Base-by-base conservation (phyloP, 192 early-diverging fungal genomes). In the Linnemannia hyalina region DNA sequence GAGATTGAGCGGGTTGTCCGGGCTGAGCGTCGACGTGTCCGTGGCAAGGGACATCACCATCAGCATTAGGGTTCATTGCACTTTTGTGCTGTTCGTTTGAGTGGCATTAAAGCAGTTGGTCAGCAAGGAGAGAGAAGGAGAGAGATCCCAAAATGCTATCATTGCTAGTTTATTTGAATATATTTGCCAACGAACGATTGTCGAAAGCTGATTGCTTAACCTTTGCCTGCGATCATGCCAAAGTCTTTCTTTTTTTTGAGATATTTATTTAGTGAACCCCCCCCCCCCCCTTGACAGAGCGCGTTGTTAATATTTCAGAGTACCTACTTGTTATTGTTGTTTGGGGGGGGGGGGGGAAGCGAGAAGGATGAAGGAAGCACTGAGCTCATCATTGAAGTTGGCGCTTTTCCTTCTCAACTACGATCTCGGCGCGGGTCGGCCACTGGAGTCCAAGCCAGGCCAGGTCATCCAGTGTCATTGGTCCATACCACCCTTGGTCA, bases 1-100 rank as follows among this genome's bases (percentile, higher is more conserved):
- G 88, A 89, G 75, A 83, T 89, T 81, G 84, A 89, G 73, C 81
- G 83, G 15, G 49, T 38, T 65, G 83, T 85, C 20, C 78, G 83
- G 32, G 46, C 60, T 32, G 83, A 85, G 55, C 77, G 83, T 54
- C 54, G 70, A 1, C 75, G 70, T 13, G 55, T 85, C 40, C 68
- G 68, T 22, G 11, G 32, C 44, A 80, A 46, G 15, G 72, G 76
- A n/a, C 65, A 70, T 26, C 4, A 7, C 26, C 60, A 65, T 26
- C 60, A 65, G 3, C 26, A 65, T 26, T 32, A 57, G 11, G 7
- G 10, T 15, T 35, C 13, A 3, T 32, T 15, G 9, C 22, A n/a
- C 23, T 6, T 57, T 57, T 57, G 23, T 26, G 22, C 23, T 26
- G 23, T 26, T 57, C 7, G n/a, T 57, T 57, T 57, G 52, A 10